Percentiles rank a stretch among this genome's conserved stretches.
Conservation (phyloP, 2,329 filamentous ascomycete genomes). For the Calonectria hongkongensis region DNA sequence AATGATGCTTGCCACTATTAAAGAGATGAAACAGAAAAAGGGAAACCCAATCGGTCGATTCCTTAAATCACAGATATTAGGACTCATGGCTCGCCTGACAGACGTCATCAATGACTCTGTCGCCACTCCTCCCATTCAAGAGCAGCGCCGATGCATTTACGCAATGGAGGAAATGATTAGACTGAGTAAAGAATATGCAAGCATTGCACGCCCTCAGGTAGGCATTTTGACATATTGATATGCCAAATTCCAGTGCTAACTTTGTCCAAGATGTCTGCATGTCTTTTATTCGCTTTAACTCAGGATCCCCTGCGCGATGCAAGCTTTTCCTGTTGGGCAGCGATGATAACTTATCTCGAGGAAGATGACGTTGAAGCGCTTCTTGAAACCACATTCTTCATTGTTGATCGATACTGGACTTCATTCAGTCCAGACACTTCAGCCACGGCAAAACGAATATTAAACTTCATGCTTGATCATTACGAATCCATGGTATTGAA, state of each 20-base stretch:
- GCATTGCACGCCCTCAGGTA: conserved; percentile 90
- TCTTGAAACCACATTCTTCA: conserved; percentile 91
- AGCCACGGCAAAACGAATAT: conserved; percentile 75
- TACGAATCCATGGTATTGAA: conserved; percentile 77
- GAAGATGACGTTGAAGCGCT: conserved; percentile 87
- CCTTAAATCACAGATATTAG: conserved; percentile 88
- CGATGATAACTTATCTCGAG: conserved; percentile 84
- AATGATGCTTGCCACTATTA: conserved; percentile 63
- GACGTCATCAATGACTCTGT: conserved; percentile 83
- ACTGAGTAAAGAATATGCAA: conserved; percentile 82
- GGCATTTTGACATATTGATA: conserved; percentile 49
- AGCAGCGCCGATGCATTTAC: conserved; percentile 85
- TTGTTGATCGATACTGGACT: conserved; percentile 88
- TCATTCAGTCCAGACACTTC: conserved; percentile 77
- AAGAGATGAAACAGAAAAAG: conserved; percentile 68
- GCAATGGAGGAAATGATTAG: conserved; percentile 93
- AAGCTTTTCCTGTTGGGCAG: conserved; percentile 89
- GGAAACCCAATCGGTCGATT: conserved; percentile 81
- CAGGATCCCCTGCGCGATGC: conserved; percentile 83
- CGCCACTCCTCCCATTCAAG: conserved; percentile 72
- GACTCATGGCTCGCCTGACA: conserved; percentile 89
- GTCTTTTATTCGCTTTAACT: conserved; percentile 87
- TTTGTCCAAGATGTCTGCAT: conserved; percentile 83
- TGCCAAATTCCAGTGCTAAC: not conserved
- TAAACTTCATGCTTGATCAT: conserved; percentile 79